phyloP scores from a whole-genome alignment of 2,329 filamentous ascomycete genomes.

The Paraphoma sp. region DNA sequence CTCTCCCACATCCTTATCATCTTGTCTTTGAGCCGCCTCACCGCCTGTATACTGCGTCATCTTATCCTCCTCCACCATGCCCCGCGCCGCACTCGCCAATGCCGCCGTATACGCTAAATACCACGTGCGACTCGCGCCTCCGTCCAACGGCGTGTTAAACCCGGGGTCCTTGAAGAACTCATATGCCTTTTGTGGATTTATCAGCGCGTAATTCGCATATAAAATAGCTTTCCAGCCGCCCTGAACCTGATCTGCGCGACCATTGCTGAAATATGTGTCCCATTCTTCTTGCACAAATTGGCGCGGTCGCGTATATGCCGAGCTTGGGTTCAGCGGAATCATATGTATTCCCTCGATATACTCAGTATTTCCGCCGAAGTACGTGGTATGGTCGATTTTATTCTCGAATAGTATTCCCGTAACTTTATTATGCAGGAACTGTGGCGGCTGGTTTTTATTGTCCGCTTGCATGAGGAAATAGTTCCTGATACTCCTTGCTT shows the following conservation, averaged over 20 bases:
- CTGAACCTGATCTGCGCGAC: constrained; percentile 67
- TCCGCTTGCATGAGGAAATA: constrained; percentile 83
- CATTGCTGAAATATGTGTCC: constrained; percentile 74
- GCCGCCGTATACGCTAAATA: constrained; percentile 47
- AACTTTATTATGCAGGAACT: constrained; percentile 83
- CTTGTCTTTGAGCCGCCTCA: too few species aligned
- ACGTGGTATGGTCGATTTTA: constrained; percentile 90
- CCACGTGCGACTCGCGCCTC: constrained; percentile 67
- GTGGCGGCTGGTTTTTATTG: constrained; percentile 75
- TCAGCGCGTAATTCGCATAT: constrained; percentile 80
- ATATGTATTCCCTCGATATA: constrained; percentile 82
- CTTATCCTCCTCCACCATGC: neutral
- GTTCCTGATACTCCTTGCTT: constrained; percentile 73
- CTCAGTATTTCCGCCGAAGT: constrained; percentile 74
- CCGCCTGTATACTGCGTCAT: neutral
- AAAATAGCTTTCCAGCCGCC: constrained; percentile 89
- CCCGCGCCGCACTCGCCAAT: constrained; percentile 21
- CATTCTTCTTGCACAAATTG: constrained; percentile 76
- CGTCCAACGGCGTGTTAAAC: constrained; percentile 79
- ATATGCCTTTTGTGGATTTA: constrained; percentile 74
- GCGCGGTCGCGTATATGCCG: constrained; percentile 71
- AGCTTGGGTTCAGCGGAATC: constrained; percentile 77
- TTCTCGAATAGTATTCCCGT: constrained; percentile 86
- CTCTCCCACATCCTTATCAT: neutral
- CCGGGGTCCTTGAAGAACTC: constrained; percentile 72